Base-by-base conservation (phyloP, 805 yeast genomes). In the Sugiyamaella qingdaonensis region DNA sequence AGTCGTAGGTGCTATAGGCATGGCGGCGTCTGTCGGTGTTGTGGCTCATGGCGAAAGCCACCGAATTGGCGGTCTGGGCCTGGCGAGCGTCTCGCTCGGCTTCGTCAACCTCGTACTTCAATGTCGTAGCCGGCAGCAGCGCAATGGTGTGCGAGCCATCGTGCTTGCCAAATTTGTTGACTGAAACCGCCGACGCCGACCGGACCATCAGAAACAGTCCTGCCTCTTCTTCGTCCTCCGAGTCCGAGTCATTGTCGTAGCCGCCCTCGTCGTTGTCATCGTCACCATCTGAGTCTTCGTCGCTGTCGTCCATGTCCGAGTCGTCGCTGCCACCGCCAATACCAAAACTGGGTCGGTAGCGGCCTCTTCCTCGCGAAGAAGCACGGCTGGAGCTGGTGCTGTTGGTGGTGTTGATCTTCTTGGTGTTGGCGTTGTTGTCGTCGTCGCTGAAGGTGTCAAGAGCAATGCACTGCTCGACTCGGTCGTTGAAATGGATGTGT, bases 381-480 rank as follows among this genome's bases (percentile, higher is more conserved):
- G 13, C 27, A 14, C 13, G 46, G 14, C 36, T 29, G 33, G 32
- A 13, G 21, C 34, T 18, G 5, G 31, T 18, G 27, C 49, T 27
- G 14, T 11, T 49, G 24, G 32, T 42, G 24, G 32, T 13, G n/a
- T 24, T 10, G 16, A 14, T 10, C 37, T 4, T 27, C 42, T n/a
- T n/a, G n/a, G n/a, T n/a, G n/a, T n/a, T n/a, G 10, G 49, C 58
- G 19, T 54, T 53, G 18, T 51, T 54, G 29, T 57, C 64, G 27
- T 51, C 52, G 35, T 51, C 59, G 10, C 54, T 45, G 19, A 53
- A 60, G 10, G 50, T 49, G 53, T 78, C 82, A 10, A 91, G 66
- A 0, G 96, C 91, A 57, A 88, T 83, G 69, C 99, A 94, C 69
- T 94, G 99, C 67, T 89, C 91, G 32, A 94, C 99, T 51, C 90